These are phyloP conservation scores for Malassezia vespertilionis DNA, from an alignment of 1,284 basidiomycete species.

Conservation along the genomic window DNA sequence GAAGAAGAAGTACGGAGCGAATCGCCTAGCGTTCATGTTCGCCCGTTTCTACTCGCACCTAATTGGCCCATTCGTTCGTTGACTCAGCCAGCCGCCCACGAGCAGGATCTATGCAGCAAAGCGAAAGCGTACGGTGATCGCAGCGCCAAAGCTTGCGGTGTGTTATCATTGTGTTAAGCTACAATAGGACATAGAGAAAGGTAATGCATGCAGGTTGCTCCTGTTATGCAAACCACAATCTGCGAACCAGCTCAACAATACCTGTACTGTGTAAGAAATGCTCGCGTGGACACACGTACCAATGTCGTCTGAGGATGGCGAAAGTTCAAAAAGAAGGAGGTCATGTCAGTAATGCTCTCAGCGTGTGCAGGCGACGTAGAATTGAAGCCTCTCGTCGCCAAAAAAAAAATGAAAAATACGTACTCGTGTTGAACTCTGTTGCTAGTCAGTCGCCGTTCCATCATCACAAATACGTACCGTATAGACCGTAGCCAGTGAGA, in stretches of 20 bases:
- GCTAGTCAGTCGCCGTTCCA: neutral
- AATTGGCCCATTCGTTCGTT: no score
- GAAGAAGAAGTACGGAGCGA: no score
- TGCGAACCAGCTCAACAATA: conserved; percentile 60
- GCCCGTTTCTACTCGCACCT: no score
- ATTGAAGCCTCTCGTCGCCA: neutral
- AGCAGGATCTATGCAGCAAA: no score
- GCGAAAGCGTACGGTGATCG: no score
- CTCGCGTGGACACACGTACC: conserved; percentile 52
- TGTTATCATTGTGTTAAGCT: no score
- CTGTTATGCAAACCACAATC: conserved; percentile 59
- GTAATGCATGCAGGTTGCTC: no score
- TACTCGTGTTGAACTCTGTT: conserved; percentile 44
- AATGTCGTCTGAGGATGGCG: conserved; percentile 58
- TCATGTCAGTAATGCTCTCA: conserved; percentile 6
- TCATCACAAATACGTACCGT: conserved; percentile 51
- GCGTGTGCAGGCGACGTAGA: neutral
- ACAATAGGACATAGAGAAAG: no score
- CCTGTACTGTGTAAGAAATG: neutral
- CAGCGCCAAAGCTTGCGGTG: no score
- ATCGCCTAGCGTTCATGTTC: no score
- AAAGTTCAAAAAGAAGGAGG: neutral
- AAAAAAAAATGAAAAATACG: conserved; percentile 18
- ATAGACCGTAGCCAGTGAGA: conserved; percentile 77
- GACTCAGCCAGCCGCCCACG: no score